phyloP scores from a whole-genome alignment of 2,329 filamentous ascomycete genomes.

The Gyromitra esculenta region DNA sequence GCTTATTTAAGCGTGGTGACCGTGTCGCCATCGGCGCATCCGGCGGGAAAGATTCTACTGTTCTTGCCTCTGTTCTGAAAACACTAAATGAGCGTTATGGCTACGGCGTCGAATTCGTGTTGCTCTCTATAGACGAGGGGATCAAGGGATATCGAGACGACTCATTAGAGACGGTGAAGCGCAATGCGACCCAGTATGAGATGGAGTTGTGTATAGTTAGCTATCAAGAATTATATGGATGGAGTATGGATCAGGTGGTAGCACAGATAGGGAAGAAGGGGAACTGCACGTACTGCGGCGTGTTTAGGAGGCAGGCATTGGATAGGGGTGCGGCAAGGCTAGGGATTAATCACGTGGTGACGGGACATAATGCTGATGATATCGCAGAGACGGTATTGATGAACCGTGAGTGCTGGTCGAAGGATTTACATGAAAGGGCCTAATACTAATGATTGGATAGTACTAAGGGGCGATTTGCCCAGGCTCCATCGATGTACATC shows the following conservation, averaged over 20 bases:
- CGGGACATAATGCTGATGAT: slow-evolving; percentile 97
- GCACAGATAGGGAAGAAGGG: slow-evolving; percentile 96
- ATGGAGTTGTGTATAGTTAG: slow-evolving; percentile 93
- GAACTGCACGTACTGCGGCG: slow-evolving; percentile 98
- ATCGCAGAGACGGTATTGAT: slow-evolving; percentile 97
- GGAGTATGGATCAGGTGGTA: slow-evolving; percentile 99
- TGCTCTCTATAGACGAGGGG: slow-evolving; percentile 94
- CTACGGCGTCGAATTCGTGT: slow-evolving; percentile 84
- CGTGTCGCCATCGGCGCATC: slow-evolving; percentile 93
- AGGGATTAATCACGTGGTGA: slow-evolving; percentile 91
- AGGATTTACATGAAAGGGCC: background rate
- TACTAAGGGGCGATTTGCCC: slow-evolving; percentile 88
- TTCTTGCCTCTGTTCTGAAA: slow-evolving; percentile 92
- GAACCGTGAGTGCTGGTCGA: slow-evolving; percentile 67
- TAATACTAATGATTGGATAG: slow-evolving; percentile 36
- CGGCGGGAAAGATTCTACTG: slow-evolving; percentile 96
- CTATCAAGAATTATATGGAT: slow-evolving; percentile 87
- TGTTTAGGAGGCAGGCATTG: slow-evolving; percentile 91
- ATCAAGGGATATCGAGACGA: slow-evolving; percentile 98
- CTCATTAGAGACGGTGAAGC: slow-evolving; percentile 93
- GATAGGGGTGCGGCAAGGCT: slow-evolving; percentile 90
- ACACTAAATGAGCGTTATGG: slow-evolving; percentile 89
- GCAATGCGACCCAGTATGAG: slow-evolving; percentile 88
- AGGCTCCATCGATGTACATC: slow-evolving; percentile 87
- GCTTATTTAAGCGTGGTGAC: slow-evolving; percentile 85